A percentile compares a stretch with the other conserved stretches of the same genome.
Conservation (phyloP, 192 early-diverging fungal species). For the Thoreauomyces humboldtii region DNA sequence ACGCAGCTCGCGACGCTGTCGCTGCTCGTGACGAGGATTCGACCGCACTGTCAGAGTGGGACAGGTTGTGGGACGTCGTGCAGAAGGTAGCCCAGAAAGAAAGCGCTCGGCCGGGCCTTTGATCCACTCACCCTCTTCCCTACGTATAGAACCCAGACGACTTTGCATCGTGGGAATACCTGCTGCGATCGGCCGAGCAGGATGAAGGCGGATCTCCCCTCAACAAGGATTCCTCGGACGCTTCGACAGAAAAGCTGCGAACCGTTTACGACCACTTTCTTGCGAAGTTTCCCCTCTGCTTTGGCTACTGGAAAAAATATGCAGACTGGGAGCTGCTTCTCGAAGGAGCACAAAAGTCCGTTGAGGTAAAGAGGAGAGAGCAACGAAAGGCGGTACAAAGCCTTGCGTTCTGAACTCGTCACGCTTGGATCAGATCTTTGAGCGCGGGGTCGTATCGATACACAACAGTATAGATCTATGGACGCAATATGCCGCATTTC, state of each 20-base stretch:
- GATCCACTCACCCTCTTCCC: neutral
- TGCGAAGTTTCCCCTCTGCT: conserved; percentile 70
- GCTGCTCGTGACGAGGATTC: no score
- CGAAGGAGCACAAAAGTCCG: conserved; percentile 57
- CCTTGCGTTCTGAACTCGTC: no score
- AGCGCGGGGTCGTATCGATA: conserved; percentile 66
- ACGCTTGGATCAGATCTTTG: conserved; percentile 66
- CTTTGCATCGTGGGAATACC: conserved; percentile 68
- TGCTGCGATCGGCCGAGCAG: conserved; percentile 58
- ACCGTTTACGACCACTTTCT: conserved; percentile 65
- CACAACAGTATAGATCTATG: conserved; percentile 70
- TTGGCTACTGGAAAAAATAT: conserved; percentile 81
- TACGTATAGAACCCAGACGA: conserved; percentile 53
- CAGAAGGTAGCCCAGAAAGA: conserved; percentile 29
- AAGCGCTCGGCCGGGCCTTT: neutral
- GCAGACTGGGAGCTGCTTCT: conserved; percentile 58
- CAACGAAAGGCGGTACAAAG: no score
- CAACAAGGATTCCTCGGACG: conserved; percentile 42
- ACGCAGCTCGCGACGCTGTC: no score
- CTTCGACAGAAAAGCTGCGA: conserved; percentile 48
- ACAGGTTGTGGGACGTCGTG: conserved; percentile 55
- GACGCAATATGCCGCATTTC: conserved; percentile 69
- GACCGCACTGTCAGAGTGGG: conserved; percentile 58
- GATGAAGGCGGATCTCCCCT: conserved; percentile 58
- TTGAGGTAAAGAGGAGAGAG: conserved; percentile 58